phyloP scores from a whole-genome alignment of 2,329 filamentous ascomycete genomes.

The Cercospora sp. region DNA sequence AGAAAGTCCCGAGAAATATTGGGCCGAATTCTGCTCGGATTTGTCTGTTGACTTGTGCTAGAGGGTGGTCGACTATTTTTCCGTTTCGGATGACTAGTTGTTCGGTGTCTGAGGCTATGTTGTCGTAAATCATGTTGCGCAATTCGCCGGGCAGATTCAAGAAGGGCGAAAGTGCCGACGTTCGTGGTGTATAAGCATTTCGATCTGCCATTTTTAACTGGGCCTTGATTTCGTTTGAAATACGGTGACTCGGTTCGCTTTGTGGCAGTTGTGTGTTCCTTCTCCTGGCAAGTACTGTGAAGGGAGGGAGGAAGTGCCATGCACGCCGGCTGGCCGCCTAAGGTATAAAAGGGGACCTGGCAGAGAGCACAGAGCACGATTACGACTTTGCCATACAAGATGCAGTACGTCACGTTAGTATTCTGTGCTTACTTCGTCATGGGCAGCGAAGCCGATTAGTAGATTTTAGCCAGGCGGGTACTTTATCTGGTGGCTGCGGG shows the following conservation, averaged over 20 bases:
- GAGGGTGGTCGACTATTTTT: constrained; percentile 14
- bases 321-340: not conserved
- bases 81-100: constrained; percentile 16
- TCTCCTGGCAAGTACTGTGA: not conserved
- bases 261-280: not conserved
- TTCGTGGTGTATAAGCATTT: not conserved
- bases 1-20: not conserved
- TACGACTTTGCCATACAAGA: not conserved
- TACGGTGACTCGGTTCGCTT: not conserved
- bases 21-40: constrained; percentile 17
- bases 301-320: not conserved
- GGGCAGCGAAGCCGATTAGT: not conserved
- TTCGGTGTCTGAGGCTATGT: constrained; percentile 15
- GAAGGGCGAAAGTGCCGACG: constrained; percentile 11
- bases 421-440: constrained; percentile 2
- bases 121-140: constrained; percentile 33
- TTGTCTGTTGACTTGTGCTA: constrained; percentile 18
- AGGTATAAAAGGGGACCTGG: not conserved
- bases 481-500: constrained; percentile 1
- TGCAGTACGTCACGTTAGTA: constrained; percentile 8
- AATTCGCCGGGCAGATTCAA: constrained; percentile 25
- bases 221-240: not conserved
- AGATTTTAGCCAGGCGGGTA: not conserved
- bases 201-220: not conserved
- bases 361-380: not conserved